phyloP scores from a whole-genome alignment of 2,329 filamentous ascomycete species.

The Microdochium nivale region DNA sequence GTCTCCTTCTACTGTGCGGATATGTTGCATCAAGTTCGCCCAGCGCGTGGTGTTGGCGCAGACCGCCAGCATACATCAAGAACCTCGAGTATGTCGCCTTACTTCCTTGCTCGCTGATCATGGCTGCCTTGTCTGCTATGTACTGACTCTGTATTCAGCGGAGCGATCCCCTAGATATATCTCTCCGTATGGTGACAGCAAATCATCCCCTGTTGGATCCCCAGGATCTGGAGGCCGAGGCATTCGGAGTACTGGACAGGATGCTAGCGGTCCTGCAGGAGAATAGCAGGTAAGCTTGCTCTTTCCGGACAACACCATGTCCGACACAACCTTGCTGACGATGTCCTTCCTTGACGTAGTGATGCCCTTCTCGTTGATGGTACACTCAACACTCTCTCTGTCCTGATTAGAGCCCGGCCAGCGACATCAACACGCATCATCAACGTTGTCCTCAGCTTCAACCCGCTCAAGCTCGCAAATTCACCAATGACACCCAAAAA shows the following conservation, averaged over 20 bases:
- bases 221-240: conserved; percentile 82
- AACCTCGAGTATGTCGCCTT: conserved; percentile 62
- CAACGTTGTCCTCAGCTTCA: conserved; percentile 80
- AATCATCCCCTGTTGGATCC: conserved; percentile 75
- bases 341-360: conserved; percentile 33
- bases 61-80: conserved; percentile 71
- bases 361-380: conserved; percentile 85
- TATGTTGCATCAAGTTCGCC: conserved; percentile 96
- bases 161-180: conserved; percentile 59
- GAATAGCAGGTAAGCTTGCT: conserved; percentile 59
- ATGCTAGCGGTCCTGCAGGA: conserved; percentile 81
- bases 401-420: conserved; percentile 74
- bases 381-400: conserved; percentile 79
- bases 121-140: conserved; percentile 1
- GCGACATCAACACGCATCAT: conserved; percentile 79
- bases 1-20: conserved; percentile 64
- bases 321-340: conserved; percentile 2
- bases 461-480: conserved; percentile 74
- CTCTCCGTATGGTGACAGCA: conserved; percentile 73
- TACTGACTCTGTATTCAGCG: conserved; percentile 26
- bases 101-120: conserved; percentile 2
- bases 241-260: conserved; percentile 81
- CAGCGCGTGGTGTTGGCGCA: conserved; percentile 90
- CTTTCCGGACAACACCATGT: conserved; percentile 1
- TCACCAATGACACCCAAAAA: conserved; percentile 68